phyloP scores from a whole-genome alignment of 495 filamentous ascomycete genomes.

The Aspergillus avenaceus region DNA sequence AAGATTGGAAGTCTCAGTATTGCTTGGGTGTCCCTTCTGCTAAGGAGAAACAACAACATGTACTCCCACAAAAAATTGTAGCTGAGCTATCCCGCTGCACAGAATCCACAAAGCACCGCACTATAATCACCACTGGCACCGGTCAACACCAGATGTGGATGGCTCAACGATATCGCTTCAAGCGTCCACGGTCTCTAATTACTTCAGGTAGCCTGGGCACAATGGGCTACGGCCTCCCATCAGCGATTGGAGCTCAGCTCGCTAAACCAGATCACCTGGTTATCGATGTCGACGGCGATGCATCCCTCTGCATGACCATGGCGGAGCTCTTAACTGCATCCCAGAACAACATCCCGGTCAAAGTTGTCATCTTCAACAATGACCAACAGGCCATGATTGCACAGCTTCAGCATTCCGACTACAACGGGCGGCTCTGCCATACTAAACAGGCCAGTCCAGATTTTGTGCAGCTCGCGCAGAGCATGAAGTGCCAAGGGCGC shows the following conservation, averaged over 20 bases:
- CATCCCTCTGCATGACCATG: constrained; percentile 93
- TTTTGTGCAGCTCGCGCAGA: constrained; percentile 41
- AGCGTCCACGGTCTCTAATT: constrained; percentile 82
- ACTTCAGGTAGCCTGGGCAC: constrained; percentile 91
- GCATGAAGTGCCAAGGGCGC: constrained; percentile 60
- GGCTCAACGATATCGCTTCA: constrained; percentile 92
- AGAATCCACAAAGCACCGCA: constrained; percentile 67
- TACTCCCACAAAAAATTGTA: constrained; percentile 89
- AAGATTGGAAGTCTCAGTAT: constrained; percentile 83
- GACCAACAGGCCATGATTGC: constrained; percentile 95
- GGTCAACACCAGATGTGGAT: constrained; percentile 99
- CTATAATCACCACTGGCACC: constrained; percentile 87
- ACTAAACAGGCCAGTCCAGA: constrained; percentile 90
- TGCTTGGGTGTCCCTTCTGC: constrained; percentile 70
- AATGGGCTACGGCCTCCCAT: constrained; percentile 91
- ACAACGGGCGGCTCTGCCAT: constrained; percentile 87
- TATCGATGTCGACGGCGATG: constrained; percentile 92
- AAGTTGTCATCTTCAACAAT: constrained; percentile 90
- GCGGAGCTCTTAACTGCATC: constrained; percentile 85
- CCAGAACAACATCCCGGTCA: constrained; percentile 91
- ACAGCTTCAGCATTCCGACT: constrained; percentile 92
- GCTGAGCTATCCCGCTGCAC: constrained; percentile 77
- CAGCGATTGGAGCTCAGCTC: constrained; percentile 92
- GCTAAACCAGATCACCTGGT: constrained; percentile 82
- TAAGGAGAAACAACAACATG: constrained; percentile 59